Base-by-base conservation (phyloP, 352 stramenopile species). In the Saprolegnia diclina region DNA sequence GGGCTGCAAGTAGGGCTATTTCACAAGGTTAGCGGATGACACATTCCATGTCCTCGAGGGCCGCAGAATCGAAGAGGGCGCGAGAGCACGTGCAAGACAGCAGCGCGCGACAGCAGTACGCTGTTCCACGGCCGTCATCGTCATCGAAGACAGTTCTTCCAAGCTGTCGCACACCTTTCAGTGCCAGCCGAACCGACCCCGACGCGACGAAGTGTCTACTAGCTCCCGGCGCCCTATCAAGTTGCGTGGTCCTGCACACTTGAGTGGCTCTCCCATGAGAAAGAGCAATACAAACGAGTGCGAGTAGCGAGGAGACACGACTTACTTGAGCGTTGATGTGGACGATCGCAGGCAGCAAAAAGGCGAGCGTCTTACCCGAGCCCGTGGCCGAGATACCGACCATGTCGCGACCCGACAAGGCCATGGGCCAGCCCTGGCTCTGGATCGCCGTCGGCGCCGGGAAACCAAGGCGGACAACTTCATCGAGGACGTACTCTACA, bases 321-420 rank as follows among this genome's bases (percentile, higher is more conserved):
- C 85, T 85, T 94, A 98, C 96, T 94, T 99, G 95, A 73, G 96
- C 97, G 82, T 99, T 99, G 85, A 99, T 99, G 81, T 99, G 97
- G 73, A 99, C 98, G 88, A 99, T 99, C 40, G 92, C 97, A 14
- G 97, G 97, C n/a, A 99, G 82, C 74, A 99, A 87, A 83, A 99
- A 99, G 38, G 97, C 94, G 54, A 99, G 72, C 32, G 97, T 99
- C 78, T 99, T 99, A 62, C 97, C 97, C 6, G 90, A 98, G 1
- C 97, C 97, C 9, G 97, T 99, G 5, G 97, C 95, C 32, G 90
- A 98, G 74, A 99, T 98, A 65, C 97, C 97, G 52, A 99, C 96
- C 93, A 99, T 98, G 77, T 99, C 98, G 59, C 95, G 89, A 56
- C 97, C 97, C 32, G 96, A 97, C 5, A 96, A 79, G 19, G 96